Base-by-base conservation (phyloP, 345 rosid genomes). In the Salix purpurea region DNA sequence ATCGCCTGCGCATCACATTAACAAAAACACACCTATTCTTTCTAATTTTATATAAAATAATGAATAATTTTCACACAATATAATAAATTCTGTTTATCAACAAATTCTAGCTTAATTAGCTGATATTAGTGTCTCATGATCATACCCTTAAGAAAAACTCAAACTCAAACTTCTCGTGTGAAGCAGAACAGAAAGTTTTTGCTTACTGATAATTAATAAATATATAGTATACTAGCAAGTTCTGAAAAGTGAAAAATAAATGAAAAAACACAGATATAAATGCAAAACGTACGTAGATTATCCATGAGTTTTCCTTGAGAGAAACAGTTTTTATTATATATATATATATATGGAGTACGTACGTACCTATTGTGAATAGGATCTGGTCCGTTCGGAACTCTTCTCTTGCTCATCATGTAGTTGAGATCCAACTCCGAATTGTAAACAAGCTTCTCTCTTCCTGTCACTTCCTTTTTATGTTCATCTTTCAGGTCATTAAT, bases 311-410 rank as follows among this genome's bases (percentile, higher is more conserved):
- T 34, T 34, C 37, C 37, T 34, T 34, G 6, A 34, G 6, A 34
- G 37, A 34, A 34, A 34, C 6, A 34, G 37, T 34, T 5, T 0
- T 34, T 34, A 34, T 34, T 34, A 34, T 34, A 34, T 34, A 34
- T 34, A 32, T 32, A 32, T 32, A 34, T 34, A 34, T 9, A 23
- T 21, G 62, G 26, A 36, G 48, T 19, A 19, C 23, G 42, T 36
- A 65, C 9, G 76, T 77, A 92, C 99, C 99, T 93, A 90, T 95
- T 95, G 60, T 95, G 99, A 78, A 93, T 93, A 80, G 99, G 99
- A 86, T 95, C 99, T 6, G 98, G 92, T 64, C 98, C 99, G 71
- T 91, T 90, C 23, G 99, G 99, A 46, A 95, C 97, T 86, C 85
- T 84, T 86, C 99, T 85, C 76, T 89, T 91, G 92, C 89, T 88